phyloP scores from a whole-genome alignment of 768 basidiomycete genomes.

The Boletellus sp. region DNA sequence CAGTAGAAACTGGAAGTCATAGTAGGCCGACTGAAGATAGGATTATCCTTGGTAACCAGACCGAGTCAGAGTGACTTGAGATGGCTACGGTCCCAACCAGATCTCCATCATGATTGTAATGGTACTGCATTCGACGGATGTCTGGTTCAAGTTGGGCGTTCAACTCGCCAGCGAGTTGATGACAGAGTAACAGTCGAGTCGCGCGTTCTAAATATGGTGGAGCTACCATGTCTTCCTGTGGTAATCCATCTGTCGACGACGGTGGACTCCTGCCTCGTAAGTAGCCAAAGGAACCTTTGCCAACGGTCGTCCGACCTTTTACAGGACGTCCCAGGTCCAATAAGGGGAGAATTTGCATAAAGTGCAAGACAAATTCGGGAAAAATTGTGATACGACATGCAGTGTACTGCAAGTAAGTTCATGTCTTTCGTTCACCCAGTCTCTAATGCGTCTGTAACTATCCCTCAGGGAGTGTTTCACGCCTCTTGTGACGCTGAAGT shows the following conservation, averaged over 20 bases:
- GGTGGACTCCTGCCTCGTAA: constrained; percentile 68
- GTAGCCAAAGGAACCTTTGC: constrained; percentile 17
- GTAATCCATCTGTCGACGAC: constrained; percentile 55
- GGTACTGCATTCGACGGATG: too few relatives aligned
- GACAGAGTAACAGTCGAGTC: too few relatives aligned
- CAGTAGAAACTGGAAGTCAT: too few relatives aligned
- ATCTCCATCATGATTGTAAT: too few relatives aligned
- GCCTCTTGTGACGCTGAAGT: constrained; percentile 57
- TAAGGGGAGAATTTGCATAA: constrained; percentile 64
- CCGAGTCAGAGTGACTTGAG: too few relatives aligned
- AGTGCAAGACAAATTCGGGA: constrained; percentile 63
- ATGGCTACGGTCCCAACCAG: too few relatives aligned
- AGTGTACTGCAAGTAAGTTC: constrained; percentile 77
- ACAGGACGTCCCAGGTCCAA: constrained; percentile 66
- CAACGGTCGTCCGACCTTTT: neutral
- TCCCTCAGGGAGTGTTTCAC: constrained; percentile 59
- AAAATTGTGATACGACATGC: constrained; percentile 75
- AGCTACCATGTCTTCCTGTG: constrained; percentile 54
- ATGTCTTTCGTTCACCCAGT: constrained; percentile 8
- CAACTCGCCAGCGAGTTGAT: too few relatives aligned
- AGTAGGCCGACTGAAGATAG: too few relatives aligned
- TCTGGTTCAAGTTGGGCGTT: too few relatives aligned
- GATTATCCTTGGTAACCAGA: too few relatives aligned
- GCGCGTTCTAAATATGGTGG: neutral
- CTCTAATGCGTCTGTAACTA: neutral